Evolutionary conservation across 208 protist genomes (phyloP), one percentile per base, ranked within the genome.

Genomic region (Crithidia thermophila): DNA sequence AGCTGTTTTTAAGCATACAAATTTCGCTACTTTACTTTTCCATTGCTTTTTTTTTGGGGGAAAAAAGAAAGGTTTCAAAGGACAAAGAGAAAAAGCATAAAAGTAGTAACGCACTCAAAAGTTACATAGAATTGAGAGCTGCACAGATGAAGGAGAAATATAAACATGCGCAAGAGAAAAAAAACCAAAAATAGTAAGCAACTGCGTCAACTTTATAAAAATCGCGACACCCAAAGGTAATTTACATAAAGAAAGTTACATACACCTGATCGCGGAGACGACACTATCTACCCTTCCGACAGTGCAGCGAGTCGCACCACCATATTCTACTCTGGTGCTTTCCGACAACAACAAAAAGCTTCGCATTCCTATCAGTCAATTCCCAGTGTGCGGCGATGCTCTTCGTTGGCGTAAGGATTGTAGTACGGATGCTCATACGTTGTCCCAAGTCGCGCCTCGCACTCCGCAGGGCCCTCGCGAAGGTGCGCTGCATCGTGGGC

Each of bases 381-480:
- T 4, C 77, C 77, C 4, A 84, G 73, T 13, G 62, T 69, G n/a
- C 49, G 34, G 10, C 36, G 61, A 31, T 75, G 68, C 28, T 69
- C 67, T 5, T 64, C 69, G 30, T 66, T 77, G 0, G 55, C 58
- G 56, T 81, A 81, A 0, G 67, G 59, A 6, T 25, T 68, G 57
- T 74, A 74, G 60, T 85, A 85, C 4, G 77, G 76, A 14, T 79
- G 66, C 50, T 80, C 74, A 50, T 85, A 85, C 11, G 60, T 67
- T 0, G 45, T 68, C 13, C 74, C 76, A 3, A 72, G 53, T 11
- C 51, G 52, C 4, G 51, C 59, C 14, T 37, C 36, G 21, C 71
- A 74, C 21, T 71, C 72, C 16, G 68, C 55, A 4, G 77, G 67
- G 7, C 69, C 39, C 36, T 82, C 75, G 5, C 82, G 77, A 23